Conservation (phyloP, 169 alveolate genomes). For the Eimeria sp. region DNA sequence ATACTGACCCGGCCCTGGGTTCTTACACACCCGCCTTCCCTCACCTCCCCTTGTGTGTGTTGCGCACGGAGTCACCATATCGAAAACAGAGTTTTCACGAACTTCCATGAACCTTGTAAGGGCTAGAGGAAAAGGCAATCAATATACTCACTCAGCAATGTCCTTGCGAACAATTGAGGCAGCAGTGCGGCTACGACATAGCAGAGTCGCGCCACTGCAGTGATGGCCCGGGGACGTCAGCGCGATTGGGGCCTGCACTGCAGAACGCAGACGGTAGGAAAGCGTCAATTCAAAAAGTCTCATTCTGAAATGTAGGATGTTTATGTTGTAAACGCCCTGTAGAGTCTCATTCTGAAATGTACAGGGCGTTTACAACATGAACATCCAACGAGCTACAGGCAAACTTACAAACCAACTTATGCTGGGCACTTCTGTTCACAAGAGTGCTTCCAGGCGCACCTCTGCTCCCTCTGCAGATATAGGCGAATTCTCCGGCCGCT, state of each 20-base stretch:
- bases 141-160: background rate
- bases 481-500: background rate
- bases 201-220: conserved; percentile 58
- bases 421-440: background rate
- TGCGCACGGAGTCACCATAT: background rate
- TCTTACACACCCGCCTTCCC: background rate
- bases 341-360: background rate
- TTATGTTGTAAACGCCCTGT: too few species aligned
- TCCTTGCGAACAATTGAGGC: conserved; percentile 25
- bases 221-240: background rate
- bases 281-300: background rate
- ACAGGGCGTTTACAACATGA: background rate
- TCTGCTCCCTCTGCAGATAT: background rate
- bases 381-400: background rate
- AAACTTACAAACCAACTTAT: background rate
- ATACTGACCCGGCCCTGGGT: background rate
- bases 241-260: background rate
- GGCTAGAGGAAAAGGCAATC: background rate
- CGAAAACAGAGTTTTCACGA: background rate
- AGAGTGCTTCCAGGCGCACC: background rate
- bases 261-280: background rate
- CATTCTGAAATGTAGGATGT: too few species aligned
- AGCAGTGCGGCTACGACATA: conserved; percentile 44
- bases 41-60: background rate
- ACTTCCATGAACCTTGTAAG: background rate